These are phyloP conservation scores for Trichophyton mentagrophytes DNA, from an alignment of 2,329 filamentous ascomycete species.

Conservation along the genomic window DNA sequence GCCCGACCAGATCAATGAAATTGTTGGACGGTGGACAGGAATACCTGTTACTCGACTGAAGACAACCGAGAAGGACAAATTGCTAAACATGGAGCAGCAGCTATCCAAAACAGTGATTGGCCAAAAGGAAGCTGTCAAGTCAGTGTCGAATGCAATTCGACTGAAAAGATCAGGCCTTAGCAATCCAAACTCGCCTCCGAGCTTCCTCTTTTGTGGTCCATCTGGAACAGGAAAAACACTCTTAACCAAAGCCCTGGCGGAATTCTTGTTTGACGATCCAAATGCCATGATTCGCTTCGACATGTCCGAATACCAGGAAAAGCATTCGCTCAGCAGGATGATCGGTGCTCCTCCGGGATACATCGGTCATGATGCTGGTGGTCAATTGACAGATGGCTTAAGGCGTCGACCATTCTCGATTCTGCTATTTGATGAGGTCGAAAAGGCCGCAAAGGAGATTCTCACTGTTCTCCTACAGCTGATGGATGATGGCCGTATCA, in stretches of 20 bases:
- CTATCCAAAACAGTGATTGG: constrained; percentile 78
- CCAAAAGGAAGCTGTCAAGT: constrained; percentile 82
- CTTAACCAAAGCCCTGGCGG: constrained; percentile 88
- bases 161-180: constrained; percentile 85
- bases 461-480: constrained; percentile 95
- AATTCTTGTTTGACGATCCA: constrained; percentile 94
- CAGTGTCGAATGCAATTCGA: constrained; percentile 90
- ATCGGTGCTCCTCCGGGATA: constrained; percentile 96
- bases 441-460: constrained; percentile 97
- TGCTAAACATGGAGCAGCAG: constrained; percentile 90
- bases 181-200: constrained; percentile 94
- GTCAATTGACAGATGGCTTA: constrained; percentile 87
- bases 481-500: constrained; percentile 98
- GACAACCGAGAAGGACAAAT: constrained; percentile 94
- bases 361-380: constrained; percentile 89
- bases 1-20: constrained; percentile 97
- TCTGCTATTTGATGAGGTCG: constrained; percentile 91
- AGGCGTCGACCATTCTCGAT: constrained; percentile 95
- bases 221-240: constrained; percentile 97
- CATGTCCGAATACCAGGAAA: constrained; percentile 99
- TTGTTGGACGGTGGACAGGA: constrained; percentile 93
- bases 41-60: constrained; percentile 90
- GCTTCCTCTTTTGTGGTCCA: constrained; percentile 96
- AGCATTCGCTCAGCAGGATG: constrained; percentile 89
- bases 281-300: constrained; percentile 98